Percentiles rank a stretch among this genome's conserved stretches.
Evolutionary conservation across 1,284 basidiomycete species (phyloP).

Genomic region (Spongispora temasekensis): DNA sequence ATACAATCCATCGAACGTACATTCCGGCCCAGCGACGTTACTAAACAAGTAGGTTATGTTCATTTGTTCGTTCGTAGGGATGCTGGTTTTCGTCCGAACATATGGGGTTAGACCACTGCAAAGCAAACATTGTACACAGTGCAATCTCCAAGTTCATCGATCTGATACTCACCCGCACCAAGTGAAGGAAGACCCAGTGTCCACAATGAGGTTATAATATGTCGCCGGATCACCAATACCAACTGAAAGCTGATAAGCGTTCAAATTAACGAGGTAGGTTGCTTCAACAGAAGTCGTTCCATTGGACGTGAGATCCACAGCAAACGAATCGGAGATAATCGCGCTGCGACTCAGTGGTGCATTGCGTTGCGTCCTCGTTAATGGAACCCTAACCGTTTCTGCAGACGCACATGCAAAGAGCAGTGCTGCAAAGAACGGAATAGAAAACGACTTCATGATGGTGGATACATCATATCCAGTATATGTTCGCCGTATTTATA

Average conservation of each 20-base stretch:
- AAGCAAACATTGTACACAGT: background rate
- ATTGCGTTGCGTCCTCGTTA: background rate
- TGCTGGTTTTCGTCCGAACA: slow-evolving; percentile 24
- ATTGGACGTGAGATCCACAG: background rate
- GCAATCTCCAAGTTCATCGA: background rate
- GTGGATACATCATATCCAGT: too few relatives aligned
- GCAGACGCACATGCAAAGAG: background rate
- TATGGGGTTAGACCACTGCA: slow-evolving; percentile 14
- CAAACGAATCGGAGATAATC: background rate
- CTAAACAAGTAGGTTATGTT: slow-evolving; percentile 25
- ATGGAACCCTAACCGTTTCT: background rate
- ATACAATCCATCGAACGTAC: too few relatives aligned
- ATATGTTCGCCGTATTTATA: too few relatives aligned
- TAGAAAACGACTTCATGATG: background rate
- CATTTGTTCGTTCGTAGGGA: slow-evolving; percentile 26
- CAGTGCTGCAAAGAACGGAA: background rate
- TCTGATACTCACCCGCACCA: slow-evolving; percentile 34
- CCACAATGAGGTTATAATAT: slow-evolving; percentile 27
- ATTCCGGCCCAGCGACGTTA: slow-evolving; percentile 26
- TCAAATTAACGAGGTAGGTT: background rate
- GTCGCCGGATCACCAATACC: slow-evolving; percentile 27
- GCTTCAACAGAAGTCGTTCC: background rate
- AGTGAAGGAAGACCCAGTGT: slow-evolving; percentile 37
- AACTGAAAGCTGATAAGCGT: background rate
- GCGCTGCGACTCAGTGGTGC: background rate